Percentiles rank a stretch among this genome's conserved stretches.
Evolutionary conservation across 805 yeast species (phyloP).

Genomic region (Sugiyamaella chiloensis): DNA sequence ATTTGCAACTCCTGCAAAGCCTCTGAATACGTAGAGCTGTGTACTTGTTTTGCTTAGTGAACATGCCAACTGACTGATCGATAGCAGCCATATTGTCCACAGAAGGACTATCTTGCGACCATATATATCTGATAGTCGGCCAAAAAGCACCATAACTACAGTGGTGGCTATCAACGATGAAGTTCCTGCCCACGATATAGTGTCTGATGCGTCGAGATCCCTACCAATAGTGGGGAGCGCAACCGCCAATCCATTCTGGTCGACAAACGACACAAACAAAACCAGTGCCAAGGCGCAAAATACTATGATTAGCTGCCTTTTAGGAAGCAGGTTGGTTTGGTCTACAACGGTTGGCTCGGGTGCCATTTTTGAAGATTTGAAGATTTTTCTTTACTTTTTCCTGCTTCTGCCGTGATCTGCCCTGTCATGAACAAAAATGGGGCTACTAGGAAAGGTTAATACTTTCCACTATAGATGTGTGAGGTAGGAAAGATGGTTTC

Average conservation of each 20-base stretch:
- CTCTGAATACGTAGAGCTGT: slow-evolving; percentile 50
- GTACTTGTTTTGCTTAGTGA: slow-evolving; percentile 48
- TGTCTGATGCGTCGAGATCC: slow-evolving; percentile 1
- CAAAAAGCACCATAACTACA: slow-evolving; percentile 37
- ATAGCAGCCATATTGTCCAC: slow-evolving; percentile 38
- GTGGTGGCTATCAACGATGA: slow-evolving; percentile 1
- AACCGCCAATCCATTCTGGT: slow-evolving; percentile 3
- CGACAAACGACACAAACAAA: neutral
- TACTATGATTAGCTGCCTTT: neutral
- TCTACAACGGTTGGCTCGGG: neutral
- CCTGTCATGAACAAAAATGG: neutral
- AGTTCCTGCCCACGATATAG: slow-evolving; percentile 4
- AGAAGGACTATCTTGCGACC: slow-evolving; percentile 48
- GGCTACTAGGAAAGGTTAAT: neutral
- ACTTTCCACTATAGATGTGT: neutral
- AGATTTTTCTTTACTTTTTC: neutral
- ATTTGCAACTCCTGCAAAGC: slow-evolving; percentile 52
- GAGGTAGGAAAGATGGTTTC: neutral
- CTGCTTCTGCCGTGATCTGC: neutral
- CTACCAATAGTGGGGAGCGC: neutral
- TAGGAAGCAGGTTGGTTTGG: slow-evolving; percentile 1
- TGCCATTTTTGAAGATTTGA: neutral
- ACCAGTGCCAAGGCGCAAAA: neutral
- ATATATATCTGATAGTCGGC: slow-evolving; percentile 54
- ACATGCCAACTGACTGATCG: slow-evolving; percentile 47